These are phyloP conservation scores for Globisporangium rhizosaccharum DNA, from an alignment of 352 stramenopile genomes.

Conservation along the genomic window DNA sequence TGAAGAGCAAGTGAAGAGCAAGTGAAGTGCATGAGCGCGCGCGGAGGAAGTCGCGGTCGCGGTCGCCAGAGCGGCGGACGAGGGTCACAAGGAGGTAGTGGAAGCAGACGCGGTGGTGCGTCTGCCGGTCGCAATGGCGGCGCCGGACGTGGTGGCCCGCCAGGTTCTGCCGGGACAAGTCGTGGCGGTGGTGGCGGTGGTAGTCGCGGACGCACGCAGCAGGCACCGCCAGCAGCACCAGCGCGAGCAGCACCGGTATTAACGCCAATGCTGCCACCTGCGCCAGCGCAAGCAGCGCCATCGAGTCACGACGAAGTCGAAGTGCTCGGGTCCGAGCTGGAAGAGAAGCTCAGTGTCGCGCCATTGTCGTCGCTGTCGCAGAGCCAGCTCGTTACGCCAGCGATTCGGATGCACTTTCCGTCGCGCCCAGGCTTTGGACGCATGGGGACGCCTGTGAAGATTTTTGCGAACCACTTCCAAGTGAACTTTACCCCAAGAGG, in stretches of 20 bases:
- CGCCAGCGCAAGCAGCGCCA: not conserved
- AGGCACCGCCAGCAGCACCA: not conserved
- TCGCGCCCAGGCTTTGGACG: conserved; percentile 52
- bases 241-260: not conserved
- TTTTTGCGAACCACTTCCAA: conserved; percentile 64
- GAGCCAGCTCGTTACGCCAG: conserved; percentile 24
- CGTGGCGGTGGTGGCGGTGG: not conserved
- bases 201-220: conserved; percentile 2
- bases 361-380: conserved; percentile 8
- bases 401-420: conserved; percentile 40
- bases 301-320: conserved; percentile 5
- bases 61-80: conserved; percentile 5
- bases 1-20: too few relatives aligned
- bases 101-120: conserved; percentile 8
- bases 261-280: not conserved
- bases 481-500: conserved; percentile 40
- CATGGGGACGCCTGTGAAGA: conserved; percentile 27
- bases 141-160: conserved; percentile 1
- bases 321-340: conserved; percentile 20
- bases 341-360: conserved; percentile 27
- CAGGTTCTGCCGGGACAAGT: not conserved
- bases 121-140: conserved; percentile 6
- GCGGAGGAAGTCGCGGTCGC: too few relatives aligned
- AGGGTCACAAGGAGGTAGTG: conserved; percentile 14
- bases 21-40: too few relatives aligned